Conservation (phyloP, 345 rosid species). For the Rhodamnia rubescens region DNA sequence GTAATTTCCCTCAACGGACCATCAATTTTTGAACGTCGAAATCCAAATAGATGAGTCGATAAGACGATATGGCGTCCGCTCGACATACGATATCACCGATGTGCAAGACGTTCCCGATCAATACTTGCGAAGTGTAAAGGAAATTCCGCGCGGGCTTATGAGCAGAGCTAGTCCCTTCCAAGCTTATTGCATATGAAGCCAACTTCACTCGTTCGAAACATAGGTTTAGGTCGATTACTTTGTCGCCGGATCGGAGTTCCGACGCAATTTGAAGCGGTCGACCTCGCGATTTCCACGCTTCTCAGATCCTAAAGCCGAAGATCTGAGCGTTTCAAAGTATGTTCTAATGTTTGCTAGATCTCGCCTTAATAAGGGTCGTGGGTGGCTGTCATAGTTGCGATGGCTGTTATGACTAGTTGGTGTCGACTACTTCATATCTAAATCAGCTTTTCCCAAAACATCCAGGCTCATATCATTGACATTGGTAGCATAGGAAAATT, state of each 20-base stretch:
- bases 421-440: not conserved
- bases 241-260: not conserved
- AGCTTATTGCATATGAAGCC: no score
- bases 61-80: no score
- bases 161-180: no score
- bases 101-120: no score
- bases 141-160: no score
- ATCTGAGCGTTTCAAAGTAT: not conserved
- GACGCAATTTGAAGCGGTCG: not conserved
- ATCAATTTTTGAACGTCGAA: no score
- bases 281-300: not conserved
- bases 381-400: not conserved
- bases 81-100: no score
- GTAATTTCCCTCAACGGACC: no score
- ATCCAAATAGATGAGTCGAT: no score
- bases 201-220: no score
- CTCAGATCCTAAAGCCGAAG: not conserved
- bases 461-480: not conserved
- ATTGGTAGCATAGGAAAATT: not conserved
- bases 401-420: not conserved
- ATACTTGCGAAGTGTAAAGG: no score
- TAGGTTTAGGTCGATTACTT: no score
- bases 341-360: not conserved
- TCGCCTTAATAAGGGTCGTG: not conserved
- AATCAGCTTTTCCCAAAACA: not conserved